These are phyloP conservation scores for Papilionanthe hybrid DNA, from an alignment of 116 monocot species.

Conservation along the genomic window DNA sequence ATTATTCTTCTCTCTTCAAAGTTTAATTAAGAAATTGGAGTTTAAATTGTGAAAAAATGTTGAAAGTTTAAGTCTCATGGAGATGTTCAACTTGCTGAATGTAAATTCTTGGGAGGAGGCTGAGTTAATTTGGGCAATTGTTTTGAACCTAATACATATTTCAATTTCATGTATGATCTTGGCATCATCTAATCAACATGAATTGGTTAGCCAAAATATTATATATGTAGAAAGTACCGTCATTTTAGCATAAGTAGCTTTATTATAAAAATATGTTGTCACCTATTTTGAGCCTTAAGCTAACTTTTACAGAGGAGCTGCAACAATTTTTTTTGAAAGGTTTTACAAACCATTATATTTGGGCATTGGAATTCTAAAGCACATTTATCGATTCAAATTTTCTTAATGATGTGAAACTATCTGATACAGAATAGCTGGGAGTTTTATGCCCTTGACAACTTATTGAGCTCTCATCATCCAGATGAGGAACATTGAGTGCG, in stretches of 20 bases:
- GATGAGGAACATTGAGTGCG: not conserved
- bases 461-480: not conserved
- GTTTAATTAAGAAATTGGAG: not conserved
- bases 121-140: not conserved
- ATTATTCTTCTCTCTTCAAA: not conserved
- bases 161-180: not conserved
- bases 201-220: not conserved
- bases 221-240: not conserved
- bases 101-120: not conserved
- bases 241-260: not conserved
- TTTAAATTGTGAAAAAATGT: not conserved
- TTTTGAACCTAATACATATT: not conserved
- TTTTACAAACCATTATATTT: not conserved
- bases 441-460: not conserved
- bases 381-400: not conserved
- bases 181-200: not conserved
- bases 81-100: not conserved
- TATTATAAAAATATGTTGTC: not conserved
- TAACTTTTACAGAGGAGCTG: not conserved
- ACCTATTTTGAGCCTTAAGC: not conserved
- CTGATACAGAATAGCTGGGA: not conserved
- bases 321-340: not conserved
- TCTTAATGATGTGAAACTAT: not conserved
- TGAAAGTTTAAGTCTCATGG: not conserved
- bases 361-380: not conserved